phyloP scores from a whole-genome alignment of 2,329 filamentous ascomycete genomes.

The Pseudocercospora crystallina region DNA sequence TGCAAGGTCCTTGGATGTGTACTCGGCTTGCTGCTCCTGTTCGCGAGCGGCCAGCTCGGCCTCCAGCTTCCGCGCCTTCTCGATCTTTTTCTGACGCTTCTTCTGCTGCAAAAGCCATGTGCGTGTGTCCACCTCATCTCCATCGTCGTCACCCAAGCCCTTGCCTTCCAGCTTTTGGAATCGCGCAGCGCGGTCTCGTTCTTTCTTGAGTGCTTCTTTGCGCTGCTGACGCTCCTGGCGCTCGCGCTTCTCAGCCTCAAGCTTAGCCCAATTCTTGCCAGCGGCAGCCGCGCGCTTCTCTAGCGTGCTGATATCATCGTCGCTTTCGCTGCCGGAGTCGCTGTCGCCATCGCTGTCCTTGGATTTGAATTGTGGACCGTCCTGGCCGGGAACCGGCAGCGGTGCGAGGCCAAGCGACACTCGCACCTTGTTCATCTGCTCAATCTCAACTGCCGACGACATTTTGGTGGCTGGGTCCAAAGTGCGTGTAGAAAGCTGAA shows the following conservation, averaged over 20 bases:
- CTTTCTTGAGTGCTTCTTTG: slow-evolving; percentile 80
- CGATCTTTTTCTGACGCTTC: slow-evolving; percentile 91
- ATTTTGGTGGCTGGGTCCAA: slow-evolving; percentile 19
- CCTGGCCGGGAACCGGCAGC: slow-evolving; percentile 74
- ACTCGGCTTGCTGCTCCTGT: slow-evolving; percentile 67
- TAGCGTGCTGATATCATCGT: slow-evolving; percentile 74
- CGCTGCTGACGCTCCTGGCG: slow-evolving; percentile 78
- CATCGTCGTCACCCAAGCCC: slow-evolving; percentile 76
- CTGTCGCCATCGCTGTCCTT: slow-evolving; percentile 45
- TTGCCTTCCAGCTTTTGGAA: slow-evolving; percentile 75
- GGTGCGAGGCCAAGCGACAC: slow-evolving; percentile 86
- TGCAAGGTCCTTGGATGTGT: slow-evolving; percentile 81
- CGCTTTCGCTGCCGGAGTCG: slow-evolving; percentile 38
- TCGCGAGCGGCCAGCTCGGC: slow-evolving; percentile 74
- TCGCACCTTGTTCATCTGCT: slow-evolving; percentile 92
- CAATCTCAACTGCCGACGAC: slow-evolving; percentile 64
- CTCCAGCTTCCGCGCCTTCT: slow-evolving; percentile 66
- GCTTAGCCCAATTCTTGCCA: slow-evolving; percentile 71
- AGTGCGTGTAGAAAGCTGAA: background rate
- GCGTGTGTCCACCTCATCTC: slow-evolving; percentile 69
- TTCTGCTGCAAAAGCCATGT: slow-evolving; percentile 87
- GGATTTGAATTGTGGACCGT: slow-evolving; percentile 58
- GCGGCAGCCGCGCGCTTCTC: slow-evolving; percentile 74
- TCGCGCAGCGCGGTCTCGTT: slow-evolving; percentile 78
- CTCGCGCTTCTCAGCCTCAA: slow-evolving; percentile 67